Base-by-base conservation (phyloP, 371 early-diverging fungal species). In the Dentiscutata heterogama region DNA sequence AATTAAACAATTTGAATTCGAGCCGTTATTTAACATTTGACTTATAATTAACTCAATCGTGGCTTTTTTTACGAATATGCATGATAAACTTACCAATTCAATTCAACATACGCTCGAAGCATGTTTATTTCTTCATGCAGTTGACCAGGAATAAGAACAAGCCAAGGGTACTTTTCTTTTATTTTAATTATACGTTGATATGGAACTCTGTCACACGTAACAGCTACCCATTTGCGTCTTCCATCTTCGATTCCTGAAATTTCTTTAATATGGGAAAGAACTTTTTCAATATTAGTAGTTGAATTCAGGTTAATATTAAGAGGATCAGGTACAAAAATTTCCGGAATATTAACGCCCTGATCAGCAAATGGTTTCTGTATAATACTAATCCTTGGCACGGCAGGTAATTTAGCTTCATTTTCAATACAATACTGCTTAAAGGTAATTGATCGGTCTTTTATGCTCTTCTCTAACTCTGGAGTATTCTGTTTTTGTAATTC, bases 281-380 rank as follows among this genome's bases (percentile, higher is more conserved):
- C 50, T 50, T 77, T 77, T 25, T 77, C 77, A 8, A 77, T 35
- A 63, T 77, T 77, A 61, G 39, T n/a, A 4, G 42, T 77, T 42
- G 50, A 77, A 77, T 77, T 77, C 4, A 11, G 22, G n/a, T 77
- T 77, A 22, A 77, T 22, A 77, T 77, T 63, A 5, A 77, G n/a
- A 1, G 77, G 63, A 63, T 77, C 61, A 7, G 77, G 42, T 3
- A 77, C 61, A 63, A 27, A 77, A 18, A 46, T 61, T 61, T 63
- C 46, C 11, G 77, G 77, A 54, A 58, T 13, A 54, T 25, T 20
- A 74, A 74, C 54, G 6, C 56, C 74, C 29, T 53, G 2, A 74
- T 74, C 74, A 18, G 31, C 58, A 58, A 31, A 14, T 74, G 54
- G 25, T 74, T 27, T 53, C n/a, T 74, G 74, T 11, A 54, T 74